Percentiles rank a stretch among this genome's conserved stretches.
Conservation (phyloP, 176 grass and related monocot species). For the Carex scoparia region DNA sequence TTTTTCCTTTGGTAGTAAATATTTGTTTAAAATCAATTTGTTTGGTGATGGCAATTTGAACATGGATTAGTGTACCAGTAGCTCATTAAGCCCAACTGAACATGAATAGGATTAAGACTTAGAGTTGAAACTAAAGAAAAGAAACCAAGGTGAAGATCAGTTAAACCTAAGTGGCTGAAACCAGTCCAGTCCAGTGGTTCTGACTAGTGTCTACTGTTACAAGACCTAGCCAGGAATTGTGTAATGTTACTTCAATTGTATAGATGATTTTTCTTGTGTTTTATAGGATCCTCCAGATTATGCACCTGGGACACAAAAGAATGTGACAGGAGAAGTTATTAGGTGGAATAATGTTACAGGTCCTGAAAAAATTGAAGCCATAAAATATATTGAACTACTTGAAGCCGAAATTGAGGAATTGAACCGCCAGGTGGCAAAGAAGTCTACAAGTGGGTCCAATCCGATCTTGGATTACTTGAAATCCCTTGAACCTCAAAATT, state of each 20-base stretch:
- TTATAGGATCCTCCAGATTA: conserved; percentile 63
- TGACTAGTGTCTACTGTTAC: not conserved
- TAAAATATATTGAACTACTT: conserved; percentile 90
- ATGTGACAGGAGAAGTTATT: conserved; percentile 83
- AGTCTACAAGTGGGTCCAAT: conserved; percentile 60
- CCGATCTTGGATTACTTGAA: conserved; percentile 82
- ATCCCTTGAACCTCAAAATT: conserved; percentile 86
- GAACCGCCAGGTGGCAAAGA: conserved; percentile 56
- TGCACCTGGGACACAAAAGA: conserved; percentile 84
- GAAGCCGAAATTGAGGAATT: conserved; percentile 88
- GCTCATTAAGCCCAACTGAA: not conserved
- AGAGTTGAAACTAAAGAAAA: not conserved
- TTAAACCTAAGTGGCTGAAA: not conserved
- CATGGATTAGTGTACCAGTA: not conserved
- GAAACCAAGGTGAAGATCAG: not conserved
- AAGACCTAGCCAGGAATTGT: not conserved
- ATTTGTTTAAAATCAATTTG: not conserved
- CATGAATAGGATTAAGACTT: not conserved
- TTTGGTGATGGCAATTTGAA: not conserved
- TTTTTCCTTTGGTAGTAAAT: not conserved
- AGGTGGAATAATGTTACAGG: conserved; percentile 83
- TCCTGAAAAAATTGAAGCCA: conserved; percentile 77
- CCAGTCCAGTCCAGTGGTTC: not conserved
- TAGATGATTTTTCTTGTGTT: not conserved
- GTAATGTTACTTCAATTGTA: not conserved